These are phyloP conservation scores for Eimeria maxima DNA, from an alignment of 169 alveolate species.

Conservation along the genomic window DNA sequence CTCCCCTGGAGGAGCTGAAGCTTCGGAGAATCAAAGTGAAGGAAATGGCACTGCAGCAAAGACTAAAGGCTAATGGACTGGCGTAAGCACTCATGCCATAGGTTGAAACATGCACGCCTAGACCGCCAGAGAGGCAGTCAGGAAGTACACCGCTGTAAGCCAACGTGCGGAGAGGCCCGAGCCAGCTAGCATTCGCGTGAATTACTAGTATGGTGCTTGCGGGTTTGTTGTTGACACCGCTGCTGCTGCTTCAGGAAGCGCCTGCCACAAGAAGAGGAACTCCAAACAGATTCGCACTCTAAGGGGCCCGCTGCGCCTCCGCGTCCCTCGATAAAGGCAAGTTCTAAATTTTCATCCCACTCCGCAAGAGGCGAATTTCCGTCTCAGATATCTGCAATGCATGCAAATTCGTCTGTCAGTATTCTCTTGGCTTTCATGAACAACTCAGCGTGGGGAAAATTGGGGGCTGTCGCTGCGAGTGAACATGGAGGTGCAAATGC, in stretches of 20 bases:
- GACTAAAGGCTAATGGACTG: constrained; percentile 47
- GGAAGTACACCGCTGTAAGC: background rate
- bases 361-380: background rate
- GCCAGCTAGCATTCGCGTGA: background rate
- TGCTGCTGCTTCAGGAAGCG: constrained; percentile 54
- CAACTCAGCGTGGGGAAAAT: background rate
- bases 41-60: constrained; percentile 60
- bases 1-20: constrained; percentile 58
- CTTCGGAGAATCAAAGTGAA: constrained; percentile 52
- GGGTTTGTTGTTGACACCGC: background rate
- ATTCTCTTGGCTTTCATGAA: background rate
- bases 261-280: constrained; percentile 46
- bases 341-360: background rate
- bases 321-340: constrained; percentile 52
- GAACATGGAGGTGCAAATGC: background rate
- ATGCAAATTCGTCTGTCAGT: background rate
- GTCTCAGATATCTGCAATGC: background rate
- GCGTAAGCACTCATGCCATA: background rate
- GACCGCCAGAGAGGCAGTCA: background rate
- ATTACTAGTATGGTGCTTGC: background rate
- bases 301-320: constrained; percentile 22
- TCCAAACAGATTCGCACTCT: background rate
- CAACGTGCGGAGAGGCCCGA: background rate
- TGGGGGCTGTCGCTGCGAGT: background rate
- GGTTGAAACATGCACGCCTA: background rate